phyloP scores from a whole-genome alignment of 2,329 filamentous ascomycete genomes.

The Sporothrix protearum region DNA sequence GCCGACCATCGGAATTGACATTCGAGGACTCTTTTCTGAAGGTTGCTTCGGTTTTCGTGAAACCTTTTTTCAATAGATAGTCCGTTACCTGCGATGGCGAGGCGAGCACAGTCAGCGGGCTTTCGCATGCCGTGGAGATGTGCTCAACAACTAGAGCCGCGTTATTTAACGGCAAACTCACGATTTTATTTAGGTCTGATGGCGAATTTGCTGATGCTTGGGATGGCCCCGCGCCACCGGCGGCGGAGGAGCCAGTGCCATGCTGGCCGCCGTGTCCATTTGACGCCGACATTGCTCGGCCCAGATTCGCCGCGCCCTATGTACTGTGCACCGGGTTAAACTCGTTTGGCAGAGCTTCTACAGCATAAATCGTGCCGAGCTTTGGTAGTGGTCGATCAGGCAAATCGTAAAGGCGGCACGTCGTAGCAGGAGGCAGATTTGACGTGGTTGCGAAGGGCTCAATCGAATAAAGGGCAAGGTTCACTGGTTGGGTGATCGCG shows the following conservation, averaged over 20 bases:
- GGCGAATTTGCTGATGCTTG: conserved; percentile 46
- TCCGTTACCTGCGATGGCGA: conserved; percentile 66
- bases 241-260: conserved; percentile 28
- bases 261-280: conserved; percentile 26
- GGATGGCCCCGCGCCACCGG: conserved; percentile 24
- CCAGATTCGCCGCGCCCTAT: neutral
- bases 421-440: neutral
- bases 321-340: neutral
- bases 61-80: conserved; percentile 93
- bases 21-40: conserved; percentile 86
- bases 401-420: neutral
- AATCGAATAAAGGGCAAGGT: neutral
- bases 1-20: conserved; percentile 74
- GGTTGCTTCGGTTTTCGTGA: conserved; percentile 86
- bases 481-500: neutral
- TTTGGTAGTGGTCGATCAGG: neutral
- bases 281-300: conserved; percentile 24
- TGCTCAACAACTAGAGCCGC: too few relatives aligned
- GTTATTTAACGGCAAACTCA: conserved; percentile 52
- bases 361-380: neutral
- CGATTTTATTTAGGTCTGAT: conserved; percentile 91
- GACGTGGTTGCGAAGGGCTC: neutral
- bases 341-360: neutral
- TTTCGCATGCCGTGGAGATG: neutral
- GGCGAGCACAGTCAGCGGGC: neutral